Base-by-base conservation (phyloP, 139 green algal genomes). In the Asterochloris erici region DNA sequence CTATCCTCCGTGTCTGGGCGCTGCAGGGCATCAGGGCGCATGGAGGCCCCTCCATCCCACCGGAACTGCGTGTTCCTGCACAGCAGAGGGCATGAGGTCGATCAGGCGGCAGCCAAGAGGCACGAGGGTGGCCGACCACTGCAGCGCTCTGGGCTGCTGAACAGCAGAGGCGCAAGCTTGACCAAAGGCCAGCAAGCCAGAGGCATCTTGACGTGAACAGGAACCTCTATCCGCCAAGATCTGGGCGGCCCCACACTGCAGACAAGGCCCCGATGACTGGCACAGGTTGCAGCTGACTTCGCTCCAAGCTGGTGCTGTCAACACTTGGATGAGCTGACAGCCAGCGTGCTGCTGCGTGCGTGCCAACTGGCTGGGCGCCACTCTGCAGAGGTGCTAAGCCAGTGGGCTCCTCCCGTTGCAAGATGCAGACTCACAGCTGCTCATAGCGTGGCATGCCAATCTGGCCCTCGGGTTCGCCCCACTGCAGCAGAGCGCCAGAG, bases 1-100 rank as follows among this genome's bases (percentile, higher is more conserved):
- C 13, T 26, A 70, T 93, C 90, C 66, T 93, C 90, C 1, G 14
- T 70, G 13, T 26, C 23, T n/a, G 74, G 27, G 82, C 89, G 90
- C 77, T 90, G 85, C 81, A 92, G 82, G 66, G 90, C 60, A 61
- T 86, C 89, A 73, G 82, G 82, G 12, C 2, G 19, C 0, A 63
- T 63, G 6, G 68, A 73, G 14, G 90, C 90, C 15, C 83, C 89
- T 26, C 91, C 89, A 86, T 12, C 14, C 60, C 63, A 76, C 70
- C 23, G 23, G 70, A 76, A 28, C 19, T 29, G 14, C 14, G 70
- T 19, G n/a, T 61, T 19, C 70, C 23, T 28, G 24, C 23, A 19
- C 23, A 19, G 24, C 26, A 24, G 24, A 54, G 24, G 14, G 23
- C 19, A 19, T 38, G 70, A 29, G 16, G 24, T 28, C 70, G 4